Evolutionary conservation across 768 basidiomycete species (phyloP).

Genomic region (Nevesoporus exiguus): DNA sequence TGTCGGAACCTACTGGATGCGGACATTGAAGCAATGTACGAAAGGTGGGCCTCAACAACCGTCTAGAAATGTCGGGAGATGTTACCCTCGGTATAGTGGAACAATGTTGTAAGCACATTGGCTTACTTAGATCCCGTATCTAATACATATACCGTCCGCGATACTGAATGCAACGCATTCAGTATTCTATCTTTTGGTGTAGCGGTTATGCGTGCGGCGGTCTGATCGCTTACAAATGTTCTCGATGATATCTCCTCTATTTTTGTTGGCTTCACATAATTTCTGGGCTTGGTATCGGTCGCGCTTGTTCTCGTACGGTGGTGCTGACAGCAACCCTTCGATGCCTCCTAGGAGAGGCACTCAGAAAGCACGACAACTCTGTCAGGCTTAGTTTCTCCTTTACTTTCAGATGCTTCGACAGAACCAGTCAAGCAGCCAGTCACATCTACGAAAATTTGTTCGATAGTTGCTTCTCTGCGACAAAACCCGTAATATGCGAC

Average conservation of each 20-base stretch:
- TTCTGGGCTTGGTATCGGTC: background rate
- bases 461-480: background rate
- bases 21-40: background rate
- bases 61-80: background rate
- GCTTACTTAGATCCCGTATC: too few species aligned
- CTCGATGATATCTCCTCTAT: too few species aligned
- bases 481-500: background rate
- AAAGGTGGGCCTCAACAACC: fast-evolving
- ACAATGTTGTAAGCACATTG: too few species aligned
- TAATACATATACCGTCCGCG: too few species aligned
- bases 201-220: too few species aligned
- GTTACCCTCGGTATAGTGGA: background rate
- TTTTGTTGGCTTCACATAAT: background rate
- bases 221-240: too few species aligned
- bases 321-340: background rate
- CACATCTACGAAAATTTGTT: background rate
- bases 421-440: background rate
- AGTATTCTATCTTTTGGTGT: too few species aligned
- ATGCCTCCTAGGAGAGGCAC: background rate
- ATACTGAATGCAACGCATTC: too few species aligned
- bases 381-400: background rate
- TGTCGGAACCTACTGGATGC: background rate
- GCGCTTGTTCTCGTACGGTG: too few species aligned
- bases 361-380: background rate
- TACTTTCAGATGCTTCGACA: too few species aligned